Percentiles rank a stretch among this genome's conserved stretches.
Evolutionary conservation across 148 eudicot species (phyloP).

Genomic region (Silene latifolia): DNA sequence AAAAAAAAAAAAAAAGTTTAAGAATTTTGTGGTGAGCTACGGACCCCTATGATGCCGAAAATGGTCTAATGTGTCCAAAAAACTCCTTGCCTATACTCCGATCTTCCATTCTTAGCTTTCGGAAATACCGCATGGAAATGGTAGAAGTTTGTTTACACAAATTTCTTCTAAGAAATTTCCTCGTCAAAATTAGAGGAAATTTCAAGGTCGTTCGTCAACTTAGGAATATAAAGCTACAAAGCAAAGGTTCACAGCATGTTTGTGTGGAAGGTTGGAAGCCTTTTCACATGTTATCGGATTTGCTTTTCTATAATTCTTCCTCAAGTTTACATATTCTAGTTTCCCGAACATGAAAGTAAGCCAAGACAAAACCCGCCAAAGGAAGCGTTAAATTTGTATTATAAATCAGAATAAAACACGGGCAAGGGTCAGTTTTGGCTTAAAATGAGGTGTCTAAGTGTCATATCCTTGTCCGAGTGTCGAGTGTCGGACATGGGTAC

Average conservation of each 20-base stretch:
- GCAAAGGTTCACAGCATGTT: neutral
- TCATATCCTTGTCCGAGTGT: too few species aligned
- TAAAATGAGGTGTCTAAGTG: too few species aligned
- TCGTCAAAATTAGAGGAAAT: neutral
- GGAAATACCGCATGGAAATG: too few species aligned
- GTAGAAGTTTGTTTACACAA: neutral
- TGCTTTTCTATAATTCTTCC: neutral
- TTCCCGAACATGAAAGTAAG: neutral
- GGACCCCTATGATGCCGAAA: too few species aligned
- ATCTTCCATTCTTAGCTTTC: too few species aligned
- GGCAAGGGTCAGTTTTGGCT: neutral
- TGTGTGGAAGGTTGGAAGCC: neutral
- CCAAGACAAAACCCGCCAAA: neutral
- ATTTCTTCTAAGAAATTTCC: slow-evolving; percentile 7
- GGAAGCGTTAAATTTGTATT: neutral
- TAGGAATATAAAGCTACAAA: slow-evolving; percentile 6
- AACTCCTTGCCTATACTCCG: too few species aligned
- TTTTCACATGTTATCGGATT: neutral
- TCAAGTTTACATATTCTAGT: neutral
- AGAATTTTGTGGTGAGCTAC: too few species aligned
- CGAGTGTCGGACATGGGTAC: too few species aligned
- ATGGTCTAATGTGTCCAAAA: too few species aligned
- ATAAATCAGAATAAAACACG: neutral
- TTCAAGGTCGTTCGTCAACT: slow-evolving; percentile 6
- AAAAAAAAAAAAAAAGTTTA: too few species aligned